Evolutionary conservation across 2,329 filamentous ascomycete species (phyloP), one percentile per base, ranked within the genome.

Genomic region (Dactylonectria estremocensis): DNA sequence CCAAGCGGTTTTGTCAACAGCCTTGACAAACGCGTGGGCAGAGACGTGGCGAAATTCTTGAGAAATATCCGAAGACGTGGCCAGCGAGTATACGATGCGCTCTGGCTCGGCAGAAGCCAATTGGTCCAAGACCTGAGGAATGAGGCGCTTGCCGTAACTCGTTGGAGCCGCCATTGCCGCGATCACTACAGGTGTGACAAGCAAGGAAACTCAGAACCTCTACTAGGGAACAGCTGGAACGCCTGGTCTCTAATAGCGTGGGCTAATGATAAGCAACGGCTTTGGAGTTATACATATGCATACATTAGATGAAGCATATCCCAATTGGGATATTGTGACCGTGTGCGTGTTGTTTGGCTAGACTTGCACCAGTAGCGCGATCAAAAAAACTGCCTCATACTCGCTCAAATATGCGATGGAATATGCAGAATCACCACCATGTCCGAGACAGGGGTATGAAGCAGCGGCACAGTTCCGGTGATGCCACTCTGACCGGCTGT

Each of bases 1-100:
- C 78, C 78, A 80, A 13, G 78, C 77, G 0, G 73, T 75, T 57
- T 78, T 79, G 48, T 79, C 69, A 10, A 80, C 69, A 0, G 78
- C 78, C 5, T 69, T 68, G 0, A 73, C 57, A 33, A 80, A 78
- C 0, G 49, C 13, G 5, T 56, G 67, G 13, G 77, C 77, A 20
- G 77, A 69, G 2, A 80, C 68, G 0, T 76, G 48, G 1, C 56
- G 62, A 18, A 77, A 77, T 1, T 69, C 68, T 2, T 71, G 58
- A 3, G 67, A 58, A 22, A 67, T 53, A 1, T 69, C 62, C 2
- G 66, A 53, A 2, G 57, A 60, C 2, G 56, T 75, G 1, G 74
- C 61, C 4, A 77, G 16, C 1, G 77, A 78, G 45, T 72, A 78
- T 3, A 79, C 52, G 10, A 67, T 64, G 2, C 73, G 76, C 5